Evolutionary conservation across 176 grass and related monocot species (phyloP).

Genomic region (Thinopyrum elongatum): DNA sequence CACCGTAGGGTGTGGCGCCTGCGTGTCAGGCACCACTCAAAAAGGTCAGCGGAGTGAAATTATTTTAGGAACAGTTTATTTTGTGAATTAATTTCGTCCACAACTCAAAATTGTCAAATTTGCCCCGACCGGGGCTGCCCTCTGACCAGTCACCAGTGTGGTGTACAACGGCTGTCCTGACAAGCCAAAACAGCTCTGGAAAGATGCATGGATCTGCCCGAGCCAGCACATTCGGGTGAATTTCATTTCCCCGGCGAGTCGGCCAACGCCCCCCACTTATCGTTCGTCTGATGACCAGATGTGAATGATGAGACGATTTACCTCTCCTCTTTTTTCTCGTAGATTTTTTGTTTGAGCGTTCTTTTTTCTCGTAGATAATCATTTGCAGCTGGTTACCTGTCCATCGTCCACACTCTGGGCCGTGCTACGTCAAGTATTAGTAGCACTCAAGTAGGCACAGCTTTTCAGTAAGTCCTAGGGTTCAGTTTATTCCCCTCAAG

Average conservation of each 20-base stretch:
- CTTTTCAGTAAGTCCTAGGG: no score
- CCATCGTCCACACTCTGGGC: neutral
- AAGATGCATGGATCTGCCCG: neutral
- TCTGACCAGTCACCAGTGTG: no score
- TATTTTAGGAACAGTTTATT: no score
- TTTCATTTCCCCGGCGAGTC: neutral
- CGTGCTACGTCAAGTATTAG: neutral
- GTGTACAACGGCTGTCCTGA: neutral
- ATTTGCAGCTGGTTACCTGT: constrained; percentile 4
- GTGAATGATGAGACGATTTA: neutral
- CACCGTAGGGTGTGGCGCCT: no score
- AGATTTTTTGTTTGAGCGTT: no score
- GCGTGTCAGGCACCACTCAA: no score
- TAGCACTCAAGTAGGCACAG: no score
- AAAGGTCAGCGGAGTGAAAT: no score
- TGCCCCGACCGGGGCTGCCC: no score
- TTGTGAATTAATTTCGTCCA: no score
- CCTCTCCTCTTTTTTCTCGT: neutral
- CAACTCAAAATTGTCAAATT: no score
- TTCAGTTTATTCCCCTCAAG: neutral
- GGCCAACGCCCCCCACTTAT: neutral
- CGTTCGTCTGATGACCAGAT: no score
- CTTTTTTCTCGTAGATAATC: neutral
- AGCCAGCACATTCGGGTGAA: neutral
- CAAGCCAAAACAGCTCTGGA: neutral